These are phyloP conservation scores for Leucocoprinus birnbaumii DNA, from an alignment of 768 basidiomycete genomes.

Conservation along the genomic window DNA sequence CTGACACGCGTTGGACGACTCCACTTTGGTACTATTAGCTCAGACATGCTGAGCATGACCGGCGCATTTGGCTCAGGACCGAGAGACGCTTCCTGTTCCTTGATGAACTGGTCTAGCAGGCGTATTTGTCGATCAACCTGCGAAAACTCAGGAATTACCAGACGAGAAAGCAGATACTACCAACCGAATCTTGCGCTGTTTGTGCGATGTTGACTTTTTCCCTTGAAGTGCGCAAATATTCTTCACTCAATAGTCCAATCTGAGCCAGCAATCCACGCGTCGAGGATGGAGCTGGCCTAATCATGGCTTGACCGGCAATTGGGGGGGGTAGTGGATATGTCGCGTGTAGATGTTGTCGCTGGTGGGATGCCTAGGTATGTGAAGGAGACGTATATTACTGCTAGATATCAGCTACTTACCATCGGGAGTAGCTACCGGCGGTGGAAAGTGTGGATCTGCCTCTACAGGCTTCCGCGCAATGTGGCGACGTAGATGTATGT, in stretches of 20 bases:
- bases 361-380: background rate
- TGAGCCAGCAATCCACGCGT: conserved; percentile 51
- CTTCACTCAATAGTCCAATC: conserved; percentile 59
- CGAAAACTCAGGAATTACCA: background rate
- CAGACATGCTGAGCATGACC: conserved; percentile 48
- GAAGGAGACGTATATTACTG: background rate
- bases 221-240: conserved; percentile 59
- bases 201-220: conserved; percentile 79
- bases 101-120: conserved; percentile 67
- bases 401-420: background rate
- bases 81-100: conserved; percentile 42
- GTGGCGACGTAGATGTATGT: conserved; percentile 32
- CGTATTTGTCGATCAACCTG: conserved; percentile 82
- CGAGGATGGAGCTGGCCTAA: conserved; percentile 21
- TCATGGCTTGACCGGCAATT: conserved; percentile 15
- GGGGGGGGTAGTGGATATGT: background rate
- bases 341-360: background rate
- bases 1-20: conserved; percentile 33
- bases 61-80: conserved; percentile 34
- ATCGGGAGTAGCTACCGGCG: background rate
- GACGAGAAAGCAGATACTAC: conserved; percentile 17
- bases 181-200: conserved; percentile 67
- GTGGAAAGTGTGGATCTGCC: background rate
- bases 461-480: background rate
- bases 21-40: conserved; percentile 54